Conservation (phyloP, 805 yeast species). For the Wickerhamiella vanderwaltii region DNA sequence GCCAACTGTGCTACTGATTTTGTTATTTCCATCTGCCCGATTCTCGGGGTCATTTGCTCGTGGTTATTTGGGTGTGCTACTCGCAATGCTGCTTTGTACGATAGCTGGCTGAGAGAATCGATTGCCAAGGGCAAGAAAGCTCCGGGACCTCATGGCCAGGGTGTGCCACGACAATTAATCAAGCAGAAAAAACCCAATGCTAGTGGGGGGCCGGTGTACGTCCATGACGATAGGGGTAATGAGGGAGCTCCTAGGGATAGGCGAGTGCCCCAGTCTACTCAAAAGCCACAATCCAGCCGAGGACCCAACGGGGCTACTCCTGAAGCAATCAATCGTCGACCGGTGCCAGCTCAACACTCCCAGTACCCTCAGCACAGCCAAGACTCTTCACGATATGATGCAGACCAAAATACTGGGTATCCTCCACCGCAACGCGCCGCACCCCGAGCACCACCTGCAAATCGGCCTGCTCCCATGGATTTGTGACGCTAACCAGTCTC, state of each 20-base stretch:
- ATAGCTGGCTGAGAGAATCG: constrained; percentile 32
- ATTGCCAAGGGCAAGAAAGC: not conserved
- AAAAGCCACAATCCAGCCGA: no score
- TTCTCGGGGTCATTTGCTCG: constrained; percentile 62
- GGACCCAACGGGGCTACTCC: no score
- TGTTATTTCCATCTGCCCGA: constrained; percentile 62
- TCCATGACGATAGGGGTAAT: not conserved
- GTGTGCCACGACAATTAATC: not conserved
- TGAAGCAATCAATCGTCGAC: no score
- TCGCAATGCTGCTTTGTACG: constrained; percentile 73
- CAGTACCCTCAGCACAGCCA: no score
- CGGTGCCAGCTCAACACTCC: no score
- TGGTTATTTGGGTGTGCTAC: constrained; percentile 85
- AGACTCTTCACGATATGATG: no score
- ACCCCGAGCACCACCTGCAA: not conserved
- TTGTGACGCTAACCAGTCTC: no score
- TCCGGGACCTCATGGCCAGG: constrained; percentile 4
- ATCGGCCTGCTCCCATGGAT: constrained; percentile 2
- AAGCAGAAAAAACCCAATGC: no score
- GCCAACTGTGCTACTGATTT: constrained; percentile 67
- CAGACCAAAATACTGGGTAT: no score
- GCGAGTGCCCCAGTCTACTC: no score
- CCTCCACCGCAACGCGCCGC: no score
- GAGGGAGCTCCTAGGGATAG: no score
- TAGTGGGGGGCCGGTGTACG: not conserved